A percentile compares a stretch with the other conserved stretches of the same genome.
Conservation (phyloP, 2,329 filamentous ascomycete species). For the Aspergillus thermomutatus region DNA sequence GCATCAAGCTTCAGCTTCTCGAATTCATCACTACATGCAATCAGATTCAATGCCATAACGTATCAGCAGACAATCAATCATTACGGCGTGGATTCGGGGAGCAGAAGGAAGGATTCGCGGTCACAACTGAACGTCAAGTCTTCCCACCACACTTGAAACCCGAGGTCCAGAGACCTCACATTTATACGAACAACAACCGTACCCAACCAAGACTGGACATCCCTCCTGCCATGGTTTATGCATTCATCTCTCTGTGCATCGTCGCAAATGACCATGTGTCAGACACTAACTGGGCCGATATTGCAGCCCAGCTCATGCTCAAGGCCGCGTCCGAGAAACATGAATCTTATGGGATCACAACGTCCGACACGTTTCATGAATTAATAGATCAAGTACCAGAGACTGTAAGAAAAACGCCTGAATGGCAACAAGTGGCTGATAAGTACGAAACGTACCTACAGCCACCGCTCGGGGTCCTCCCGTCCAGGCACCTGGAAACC, state of each 20-base stretch:
- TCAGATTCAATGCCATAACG: constrained; percentile 29
- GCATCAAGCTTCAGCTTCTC: constrained; percentile 49
- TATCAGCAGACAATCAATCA: too few relatives aligned
- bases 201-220: not conserved
- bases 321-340: constrained; percentile 51
- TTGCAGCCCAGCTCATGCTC: constrained; percentile 48
- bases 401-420: constrained; percentile 34
- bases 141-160: not conserved
- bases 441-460: constrained; percentile 17
- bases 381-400: constrained; percentile 45
- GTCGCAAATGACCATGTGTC: constrained; percentile 28
- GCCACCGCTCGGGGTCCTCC: constrained; percentile 9
- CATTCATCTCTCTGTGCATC: constrained; percentile 49
- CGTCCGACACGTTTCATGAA: constrained; percentile 38
- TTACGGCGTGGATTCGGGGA: not conserved
- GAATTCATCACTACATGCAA: constrained; percentile 47
- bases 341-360: constrained; percentile 33
- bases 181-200: not conserved
- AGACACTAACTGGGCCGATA: constrained; percentile 42
- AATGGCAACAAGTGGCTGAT: constrained; percentile 26
- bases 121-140: not conserved
- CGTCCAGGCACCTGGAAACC: constrained; percentile 26
- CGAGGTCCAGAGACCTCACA: not conserved
- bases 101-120: not conserved
- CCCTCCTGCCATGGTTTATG: constrained; percentile 43